phyloP scores from a whole-genome alignment of 805 yeast genomes.

The Candida krabiensis region DNA sequence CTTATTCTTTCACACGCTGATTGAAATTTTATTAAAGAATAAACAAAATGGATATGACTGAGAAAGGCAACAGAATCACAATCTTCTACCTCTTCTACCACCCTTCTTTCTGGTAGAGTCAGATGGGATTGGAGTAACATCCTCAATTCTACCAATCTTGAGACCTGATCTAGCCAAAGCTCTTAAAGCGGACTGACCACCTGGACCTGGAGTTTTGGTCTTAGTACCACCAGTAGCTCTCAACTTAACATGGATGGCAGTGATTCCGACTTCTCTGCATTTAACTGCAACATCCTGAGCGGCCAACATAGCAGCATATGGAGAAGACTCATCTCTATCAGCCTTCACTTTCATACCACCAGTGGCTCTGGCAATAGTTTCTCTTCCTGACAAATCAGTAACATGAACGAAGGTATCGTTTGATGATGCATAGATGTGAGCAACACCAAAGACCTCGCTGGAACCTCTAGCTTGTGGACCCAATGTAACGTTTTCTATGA shows the following conservation, averaged over 20 bases:
- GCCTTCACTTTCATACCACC: slow-evolving; percentile 99
- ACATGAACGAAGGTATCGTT: slow-evolving; percentile 99
- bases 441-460: slow-evolving; percentile 99
- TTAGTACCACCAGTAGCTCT: slow-evolving; percentile 99
- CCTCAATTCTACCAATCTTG: slow-evolving; percentile 99
- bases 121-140: slow-evolving; percentile 99
- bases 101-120: slow-evolving; percentile 99
- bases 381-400: slow-evolving; percentile 99
- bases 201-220: slow-evolving; percentile 99
- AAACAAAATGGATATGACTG: slow-evolving; percentile 10
- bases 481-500: slow-evolving; percentile 56
- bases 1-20: slow-evolving; percentile 3
- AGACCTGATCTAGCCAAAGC: slow-evolving; percentile 99
- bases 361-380: slow-evolving; percentile 99
- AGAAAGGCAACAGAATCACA: slow-evolving; percentile 34
- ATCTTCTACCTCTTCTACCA: slow-evolving; percentile 99
- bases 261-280: slow-evolving; percentile 99
- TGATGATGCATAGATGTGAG: slow-evolving; percentile 99
- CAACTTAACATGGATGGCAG: slow-evolving; percentile 98
- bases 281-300: slow-evolving; percentile 99
- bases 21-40: slow-evolving; percentile 5
- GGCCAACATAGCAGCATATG: slow-evolving; percentile 99
- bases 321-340: slow-evolving; percentile 99
- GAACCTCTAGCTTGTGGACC: slow-evolving; percentile 94
- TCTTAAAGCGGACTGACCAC: slow-evolving; percentile 99